Evolutionary conservation across 306 rosid species (phyloP), one percentile per base, ranked within the genome.

Genomic region (Cucumis hystrix): DNA sequence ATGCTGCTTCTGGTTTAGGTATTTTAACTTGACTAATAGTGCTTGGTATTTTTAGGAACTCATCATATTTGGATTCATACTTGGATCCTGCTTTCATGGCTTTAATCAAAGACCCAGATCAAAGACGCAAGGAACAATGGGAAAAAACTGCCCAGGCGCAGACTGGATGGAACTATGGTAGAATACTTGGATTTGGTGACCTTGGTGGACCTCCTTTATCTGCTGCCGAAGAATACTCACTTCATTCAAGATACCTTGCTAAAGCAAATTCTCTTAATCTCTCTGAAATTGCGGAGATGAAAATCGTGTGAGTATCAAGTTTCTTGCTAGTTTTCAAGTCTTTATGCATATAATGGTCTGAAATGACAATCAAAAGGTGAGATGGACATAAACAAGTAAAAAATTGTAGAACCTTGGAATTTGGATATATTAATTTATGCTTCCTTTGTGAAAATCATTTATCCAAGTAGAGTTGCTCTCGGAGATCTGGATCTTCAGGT

Each of bases 11-110:
- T 70, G 40, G 15, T 70, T 14, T 16, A 72, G 14, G 45, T 52
- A 72, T 51, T 51, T 30, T 72, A 49, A 17, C 77, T 72, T 72
- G 28, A 23, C 60, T 49, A 28, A 25, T 51, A 15, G 43, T 49
- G 23, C 61, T 28, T 72, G 41, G 23, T 45, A 14, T 49, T 79
- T 85, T 21, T 83, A 95, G 99, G 97, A 92, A 81, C 78, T 86
- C 97, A 16, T 78, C 99, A 66, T 80, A 91, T 83, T 86, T 95
- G 83, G 97, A 87, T 84, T 64, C 97, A 67, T 89, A 60, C 86
- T 84, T 95, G 85, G 99, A 95, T 89, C 99, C 99, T 78, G 96
- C 99, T 80, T 95, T 95, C 89, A 92, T 95, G 99, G 91, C 99
- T 68, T 88, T 95, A 84, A 92, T 95, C 79, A 95, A 90, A 91